Percentiles rank a stretch among this genome's conserved stretches.
phyloP scores from a whole-genome alignment of 2,329 filamentous ascomycete species.

The Penicillium expansum region DNA sequence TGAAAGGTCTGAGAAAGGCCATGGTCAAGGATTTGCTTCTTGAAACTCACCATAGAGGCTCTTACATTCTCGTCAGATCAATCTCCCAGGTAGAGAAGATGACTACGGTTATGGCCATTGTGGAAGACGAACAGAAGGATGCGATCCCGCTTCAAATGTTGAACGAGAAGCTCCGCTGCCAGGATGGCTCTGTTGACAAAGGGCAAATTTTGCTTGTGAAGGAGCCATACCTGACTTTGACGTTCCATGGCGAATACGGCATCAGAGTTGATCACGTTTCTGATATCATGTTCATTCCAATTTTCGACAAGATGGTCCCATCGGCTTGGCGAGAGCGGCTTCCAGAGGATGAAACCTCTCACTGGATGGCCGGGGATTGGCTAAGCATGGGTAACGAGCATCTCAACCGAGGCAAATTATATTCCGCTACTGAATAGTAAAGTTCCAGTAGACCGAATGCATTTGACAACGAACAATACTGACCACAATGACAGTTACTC shows the following conservation, averaged over 20 bases:
- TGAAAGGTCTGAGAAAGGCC: slow-evolving; percentile 24
- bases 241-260: slow-evolving; percentile 40
- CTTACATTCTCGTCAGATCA: slow-evolving; percentile 33
- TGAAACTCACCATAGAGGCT: slow-evolving; percentile 41
- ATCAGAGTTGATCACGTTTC: slow-evolving; percentile 55
- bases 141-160: slow-evolving; percentile 20
- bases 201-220: slow-evolving; percentile 48
- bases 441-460: background rate
- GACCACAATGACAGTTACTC: slow-evolving; percentile 36
- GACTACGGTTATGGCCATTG: slow-evolving; percentile 32
- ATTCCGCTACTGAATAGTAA: background rate
- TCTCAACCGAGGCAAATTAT: background rate
- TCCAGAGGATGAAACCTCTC: background rate
- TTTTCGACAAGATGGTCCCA: slow-evolving; percentile 42
- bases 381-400: background rate
- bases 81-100: slow-evolving; percentile 30
- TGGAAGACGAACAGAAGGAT: slow-evolving; percentile 41
- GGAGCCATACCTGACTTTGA: slow-evolving; percentile 52
- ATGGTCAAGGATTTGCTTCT: slow-evolving; percentile 33
- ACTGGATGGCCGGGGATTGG: background rate
- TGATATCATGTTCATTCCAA: slow-evolving; percentile 46
- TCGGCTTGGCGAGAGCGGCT: slow-evolving; percentile 30
- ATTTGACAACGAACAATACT: background rate
- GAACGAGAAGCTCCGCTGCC: background rate
- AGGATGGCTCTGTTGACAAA: background rate